phyloP scores from a whole-genome alignment of 179 eudicot species.

The Vitellaria paradoxa region DNA sequence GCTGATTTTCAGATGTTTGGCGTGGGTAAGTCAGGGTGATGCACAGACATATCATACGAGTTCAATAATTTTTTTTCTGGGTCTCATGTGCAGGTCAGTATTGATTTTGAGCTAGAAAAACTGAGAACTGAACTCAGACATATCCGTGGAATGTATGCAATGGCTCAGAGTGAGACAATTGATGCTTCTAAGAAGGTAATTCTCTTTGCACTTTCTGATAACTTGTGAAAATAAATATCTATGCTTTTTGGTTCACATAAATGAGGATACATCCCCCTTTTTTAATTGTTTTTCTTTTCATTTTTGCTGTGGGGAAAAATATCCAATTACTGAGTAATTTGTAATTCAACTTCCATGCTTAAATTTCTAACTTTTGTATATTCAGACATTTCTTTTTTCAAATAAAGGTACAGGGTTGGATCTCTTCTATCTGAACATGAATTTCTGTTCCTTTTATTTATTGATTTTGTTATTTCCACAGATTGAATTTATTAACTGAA shows the following conservation, averaged over 20 bases:
- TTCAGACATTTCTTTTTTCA: too few species aligned
- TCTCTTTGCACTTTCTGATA: background rate
- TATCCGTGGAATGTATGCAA: constrained; percentile 68
- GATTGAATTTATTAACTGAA: background rate
- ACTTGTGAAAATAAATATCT: background rate
- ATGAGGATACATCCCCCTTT: background rate
- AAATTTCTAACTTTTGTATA: background rate
- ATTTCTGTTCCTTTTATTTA: background rate
- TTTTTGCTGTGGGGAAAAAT: background rate
- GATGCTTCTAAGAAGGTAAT: constrained; percentile 78
- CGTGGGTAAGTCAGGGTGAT: background rate
- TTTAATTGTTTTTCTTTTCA: too few species aligned
- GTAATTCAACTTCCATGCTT: too few species aligned
- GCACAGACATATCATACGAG: background rate
- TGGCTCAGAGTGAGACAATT: constrained; percentile 69
- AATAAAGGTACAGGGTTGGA: too few species aligned
- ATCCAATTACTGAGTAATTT: background rate
- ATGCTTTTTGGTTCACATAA: background rate
- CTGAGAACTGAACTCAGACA: constrained; percentile 77
- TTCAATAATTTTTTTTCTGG: background rate
- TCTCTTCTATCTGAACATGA: background rate
- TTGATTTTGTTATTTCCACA: background rate
- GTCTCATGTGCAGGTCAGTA: constrained; percentile 34
- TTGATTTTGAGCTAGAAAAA: constrained; percentile 66
- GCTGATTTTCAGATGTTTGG: background rate